Evolutionary conservation across 768 basidiomycete species (phyloP), one percentile per base, ranked within the genome.

Genomic region (Galerina sulciceps): DNA sequence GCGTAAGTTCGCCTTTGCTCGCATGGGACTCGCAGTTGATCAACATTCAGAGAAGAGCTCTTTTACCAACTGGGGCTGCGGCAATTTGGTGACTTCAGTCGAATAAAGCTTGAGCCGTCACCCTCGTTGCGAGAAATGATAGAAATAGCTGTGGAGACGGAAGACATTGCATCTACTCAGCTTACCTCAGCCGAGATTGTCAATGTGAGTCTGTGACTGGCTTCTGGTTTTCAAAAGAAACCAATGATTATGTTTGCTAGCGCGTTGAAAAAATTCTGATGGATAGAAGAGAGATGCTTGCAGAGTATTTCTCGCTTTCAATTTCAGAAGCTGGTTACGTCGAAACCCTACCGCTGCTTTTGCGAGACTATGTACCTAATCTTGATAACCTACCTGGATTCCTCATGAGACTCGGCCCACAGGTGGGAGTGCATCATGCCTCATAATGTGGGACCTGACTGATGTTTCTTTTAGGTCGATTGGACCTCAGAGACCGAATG

Each of bases 61-160:
- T 96, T 99, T 71, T 98, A 97, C 73, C 97, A 99, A 68, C 82
- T 99, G 6, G 93, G 86, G 1, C 74, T 99, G 23, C 81, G 93
- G 15, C 96, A 99, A 71, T 99, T 99, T 67, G 93, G 95, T 1
- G 84, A 91, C 60, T 84, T 91, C 61, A 81, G 84, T 59, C 81
- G 86, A 18, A 75, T 98, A 50, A 88, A 87, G 60, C 80, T 99
- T 2, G 88, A 95, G 36, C 96, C 96, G 1, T 78, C 96, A 2
- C 93, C 94, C 0, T 76, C 85, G 0, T 69, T 99, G 14, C 81
- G 80, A 2, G 82, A 82, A 10, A 77, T 99, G 50, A 67, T 99
- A 11, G 78, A 84, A 47, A 84, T 99, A 5, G 96, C 94, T 0
- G 86, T 96, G 13, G 85, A 88, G 13, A 82, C 79, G 3, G 94